A percentile compares a stretch with the other conserved stretches of the same genome.
phyloP scores from a whole-genome alignment of 83 land plant genomes.

The Larix sibirica region DNA sequence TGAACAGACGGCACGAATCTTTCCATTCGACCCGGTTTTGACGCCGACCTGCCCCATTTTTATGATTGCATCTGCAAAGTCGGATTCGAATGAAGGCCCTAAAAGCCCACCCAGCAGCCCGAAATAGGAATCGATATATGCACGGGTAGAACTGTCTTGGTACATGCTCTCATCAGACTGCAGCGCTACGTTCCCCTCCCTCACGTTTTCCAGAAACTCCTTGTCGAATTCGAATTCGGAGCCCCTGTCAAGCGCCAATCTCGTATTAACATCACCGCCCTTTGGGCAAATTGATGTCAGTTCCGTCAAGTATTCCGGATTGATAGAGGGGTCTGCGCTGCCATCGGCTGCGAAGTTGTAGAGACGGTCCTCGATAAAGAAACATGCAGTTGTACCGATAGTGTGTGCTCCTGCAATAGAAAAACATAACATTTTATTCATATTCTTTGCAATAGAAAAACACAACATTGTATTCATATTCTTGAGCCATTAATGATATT shows the following conservation, averaged over 20 bases:
- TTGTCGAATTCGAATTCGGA: slow-evolving; percentile 20
- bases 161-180: slow-evolving; percentile 18
- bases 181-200: slow-evolving; percentile 21
- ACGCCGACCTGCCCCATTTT: slow-evolving; percentile 27
- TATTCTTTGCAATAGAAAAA: background rate
- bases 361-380: slow-evolving; percentile 22
- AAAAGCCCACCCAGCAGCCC: slow-evolving; percentile 12
- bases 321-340: slow-evolving; percentile 23
- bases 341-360: slow-evolving; percentile 24
- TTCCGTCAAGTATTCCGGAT: background rate
- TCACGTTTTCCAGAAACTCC: slow-evolving; percentile 17
- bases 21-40: slow-evolving; percentile 18
- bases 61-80: slow-evolving; percentile 19
- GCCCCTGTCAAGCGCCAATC: slow-evolving; percentile 24
- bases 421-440: background rate
- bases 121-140: background rate
- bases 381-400: slow-evolving; percentile 31
- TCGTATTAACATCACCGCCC: slow-evolving; percentile 6
- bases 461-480: background rate
- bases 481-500: background rate
- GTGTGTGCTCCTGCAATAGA: slow-evolving; percentile 20
- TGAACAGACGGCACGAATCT: slow-evolving; percentile 22
- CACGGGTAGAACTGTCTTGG: slow-evolving; percentile 3
- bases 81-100: slow-evolving; percentile 12
- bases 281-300: slow-evolving; percentile 19